Evolutionary conservation across 192 early-diverging fungal genomes (phyloP), one percentile per base, ranked within the genome.

Genomic region (Rhizophagus prolifer): DNA sequence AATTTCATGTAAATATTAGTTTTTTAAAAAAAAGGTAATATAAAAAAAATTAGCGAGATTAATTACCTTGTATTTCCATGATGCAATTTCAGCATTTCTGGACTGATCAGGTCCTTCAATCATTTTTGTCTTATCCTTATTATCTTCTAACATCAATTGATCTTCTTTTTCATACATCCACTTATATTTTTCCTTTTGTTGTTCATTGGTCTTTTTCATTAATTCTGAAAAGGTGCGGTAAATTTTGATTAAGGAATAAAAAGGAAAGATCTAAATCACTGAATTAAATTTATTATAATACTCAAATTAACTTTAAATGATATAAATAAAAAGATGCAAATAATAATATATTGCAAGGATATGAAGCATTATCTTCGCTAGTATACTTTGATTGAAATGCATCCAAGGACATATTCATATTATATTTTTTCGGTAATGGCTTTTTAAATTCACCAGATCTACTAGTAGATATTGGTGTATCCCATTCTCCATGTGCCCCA

Each of bases 311-410:
- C 13, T 36, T 23, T 25, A 69, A n/a, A 68, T 41, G 66, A 69
- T 34, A 69, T 26, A 61, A 8, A 60, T 61, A 36, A 30, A 74
- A 12, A 28, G 31, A 74, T 19, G 19, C 14, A 34, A 74, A 23
- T 74, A 31, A 16, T 67, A 50, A 60, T 19, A 46, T 34, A 47
- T 28, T 64, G 10, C 4, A 76, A 76, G 75, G 75, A 76, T 76
- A 76, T 76, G 92, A 94, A 21, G 91, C 89, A 80, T 95, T 94
- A 83, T 94, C 94, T 77, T 95, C 94, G 70, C 85, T 89, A 36
- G 93, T 94, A 80, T 95, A 93, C 30, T 80, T 79, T 5, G 85
- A 64, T 78, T 94, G 94, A 73, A 92, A 95, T 23, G 84, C 82
- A 74, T 95, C 94, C 4, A 95, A 82, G 4, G 86, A 86, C 3